These are phyloP conservation scores for Entomophthora muscae DNA, from an alignment of 371 early-diverging fungal species.

Conservation along the genomic window DNA sequence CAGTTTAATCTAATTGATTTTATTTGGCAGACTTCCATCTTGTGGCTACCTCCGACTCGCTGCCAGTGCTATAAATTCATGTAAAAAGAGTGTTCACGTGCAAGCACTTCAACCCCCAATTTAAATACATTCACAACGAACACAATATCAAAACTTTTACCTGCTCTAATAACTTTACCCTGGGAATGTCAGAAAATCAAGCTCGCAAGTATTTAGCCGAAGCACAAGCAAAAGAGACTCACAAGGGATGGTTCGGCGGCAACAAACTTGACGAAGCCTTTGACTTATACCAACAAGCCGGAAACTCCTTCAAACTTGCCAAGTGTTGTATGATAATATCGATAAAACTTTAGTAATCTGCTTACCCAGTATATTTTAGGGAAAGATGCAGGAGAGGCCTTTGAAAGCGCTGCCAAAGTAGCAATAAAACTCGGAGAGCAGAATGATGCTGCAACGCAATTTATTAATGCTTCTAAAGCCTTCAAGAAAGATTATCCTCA, in stretches of 20 bases:
- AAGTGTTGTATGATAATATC: slow-evolving; percentile 52
- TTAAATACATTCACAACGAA: neutral
- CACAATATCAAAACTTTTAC: neutral
- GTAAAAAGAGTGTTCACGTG: neutral
- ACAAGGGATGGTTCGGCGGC: slow-evolving; percentile 68
- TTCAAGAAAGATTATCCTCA: slow-evolving; percentile 65
- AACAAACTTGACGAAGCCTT: slow-evolving; percentile 84
- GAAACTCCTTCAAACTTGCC: slow-evolving; percentile 76
- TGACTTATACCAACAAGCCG: slow-evolving; percentile 77
- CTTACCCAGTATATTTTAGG: slow-evolving; percentile 22
- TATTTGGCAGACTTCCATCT: neutral
- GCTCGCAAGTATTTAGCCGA: slow-evolving; percentile 47
- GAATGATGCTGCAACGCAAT: slow-evolving; percentile 70
- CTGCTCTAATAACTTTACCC: neutral
- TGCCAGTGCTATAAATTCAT: neutral
- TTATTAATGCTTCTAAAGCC: slow-evolving; percentile 69
- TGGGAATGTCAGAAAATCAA: slow-evolving; percentile 48
- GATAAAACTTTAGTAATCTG: slow-evolving; percentile 1
- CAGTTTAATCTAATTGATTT: neutral
- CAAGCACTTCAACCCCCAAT: neutral
- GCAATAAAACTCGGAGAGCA: slow-evolving; percentile 41
- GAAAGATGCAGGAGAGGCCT: slow-evolving; percentile 86
- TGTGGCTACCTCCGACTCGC: neutral
- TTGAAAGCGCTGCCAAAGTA: slow-evolving; percentile 57
- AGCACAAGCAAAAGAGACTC: slow-evolving; percentile 53